These are phyloP conservation scores for Cynara cardunculus DNA, from an alignment of 129 eudicot genomes.

Conservation along the genomic window DNA sequence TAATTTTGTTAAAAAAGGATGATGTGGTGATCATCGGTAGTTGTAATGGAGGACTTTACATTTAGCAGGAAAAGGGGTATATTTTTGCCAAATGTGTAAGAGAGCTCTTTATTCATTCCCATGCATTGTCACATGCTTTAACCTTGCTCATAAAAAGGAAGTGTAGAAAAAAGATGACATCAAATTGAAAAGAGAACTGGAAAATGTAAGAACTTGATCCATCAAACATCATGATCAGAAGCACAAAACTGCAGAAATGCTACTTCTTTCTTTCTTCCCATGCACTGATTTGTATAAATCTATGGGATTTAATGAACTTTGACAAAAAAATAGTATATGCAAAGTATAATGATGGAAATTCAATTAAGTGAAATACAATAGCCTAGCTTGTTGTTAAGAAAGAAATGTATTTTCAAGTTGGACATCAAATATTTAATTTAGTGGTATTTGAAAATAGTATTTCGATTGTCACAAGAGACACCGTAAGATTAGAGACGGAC, in stretches of 20 bases:
- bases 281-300: neutral
- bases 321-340: neutral
- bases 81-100: conserved; percentile 31
- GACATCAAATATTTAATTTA: neutral
- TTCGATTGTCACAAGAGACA: neutral
- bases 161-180: conserved; percentile 36
- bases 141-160: conserved; percentile 33
- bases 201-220: conserved; percentile 25
- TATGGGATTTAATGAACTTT: too few relatives aligned
- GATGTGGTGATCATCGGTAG: conserved; percentile 38
- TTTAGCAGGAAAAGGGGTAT: conserved; percentile 19
- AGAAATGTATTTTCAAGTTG: neutral
- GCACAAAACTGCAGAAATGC: conserved; percentile 16
- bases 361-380: neutral
- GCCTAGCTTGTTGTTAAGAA: neutral
- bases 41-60: conserved; percentile 37
- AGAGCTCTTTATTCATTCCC: conserved; percentile 25
- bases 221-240: neutral
- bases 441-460: neutral
- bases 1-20: conserved; percentile 22
- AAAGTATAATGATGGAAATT: neutral
- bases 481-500: too few relatives aligned
- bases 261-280: neutral
- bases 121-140: conserved; percentile 37
- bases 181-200: conserved; percentile 41